Conservation (phyloP, 148 eudicot species). For the Fallopia convolvulus region DNA sequence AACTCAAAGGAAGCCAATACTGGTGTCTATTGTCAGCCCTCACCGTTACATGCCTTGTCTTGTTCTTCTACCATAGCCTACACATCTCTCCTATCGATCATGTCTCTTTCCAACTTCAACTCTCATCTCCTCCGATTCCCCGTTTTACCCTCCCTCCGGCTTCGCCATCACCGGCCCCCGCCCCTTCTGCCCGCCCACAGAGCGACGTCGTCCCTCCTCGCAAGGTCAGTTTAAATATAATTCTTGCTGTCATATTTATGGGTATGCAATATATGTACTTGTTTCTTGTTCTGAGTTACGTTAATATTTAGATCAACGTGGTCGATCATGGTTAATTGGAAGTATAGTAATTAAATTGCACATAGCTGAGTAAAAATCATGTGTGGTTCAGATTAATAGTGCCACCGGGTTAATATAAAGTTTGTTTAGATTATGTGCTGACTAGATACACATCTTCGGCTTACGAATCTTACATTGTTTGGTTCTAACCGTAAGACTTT, state of each 20-base stretch:
- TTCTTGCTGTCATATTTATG: background rate
- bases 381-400: too few species aligned
- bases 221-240: background rate
- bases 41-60: background rate
- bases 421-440: too few species aligned
- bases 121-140: background rate
- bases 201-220: background rate
- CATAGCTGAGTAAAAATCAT: too few species aligned
- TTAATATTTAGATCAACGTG: background rate
- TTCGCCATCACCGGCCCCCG: background rate
- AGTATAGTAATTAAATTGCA: too few species aligned
- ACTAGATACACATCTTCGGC: too few species aligned
- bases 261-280: background rate
- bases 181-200: background rate
- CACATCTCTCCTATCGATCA: constrained; percentile 4
- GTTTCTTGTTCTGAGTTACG: background rate
- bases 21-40: background rate
- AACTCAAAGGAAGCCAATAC: background rate
- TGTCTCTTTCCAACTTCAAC: background rate
- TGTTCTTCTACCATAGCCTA: background rate
- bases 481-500: too few species aligned
- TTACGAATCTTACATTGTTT: too few species aligned
- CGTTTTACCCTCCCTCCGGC: background rate
- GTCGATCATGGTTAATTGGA: background rate
- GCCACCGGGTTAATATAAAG: too few species aligned